phyloP scores from a whole-genome alignment of 1,284 basidiomycete genomes.

The Tilletia setariae region DNA sequence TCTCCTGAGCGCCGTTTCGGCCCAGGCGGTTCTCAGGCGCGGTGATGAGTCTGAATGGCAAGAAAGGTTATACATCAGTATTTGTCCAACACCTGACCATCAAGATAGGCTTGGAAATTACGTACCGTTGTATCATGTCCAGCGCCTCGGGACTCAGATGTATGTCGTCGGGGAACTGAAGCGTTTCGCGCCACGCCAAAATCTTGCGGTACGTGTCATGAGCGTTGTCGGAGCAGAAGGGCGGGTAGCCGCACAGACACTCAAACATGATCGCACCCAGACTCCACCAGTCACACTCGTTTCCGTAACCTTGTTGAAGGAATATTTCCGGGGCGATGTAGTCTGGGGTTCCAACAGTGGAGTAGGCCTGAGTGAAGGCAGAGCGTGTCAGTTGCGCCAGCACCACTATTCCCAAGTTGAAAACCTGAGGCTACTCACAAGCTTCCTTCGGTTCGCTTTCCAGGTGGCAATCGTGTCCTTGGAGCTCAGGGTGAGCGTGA shows the following conservation, averaged over 20 bases:
- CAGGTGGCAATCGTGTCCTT: constrained; percentile 67
- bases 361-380: constrained; percentile 72
- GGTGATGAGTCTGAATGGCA: constrained; percentile 71
- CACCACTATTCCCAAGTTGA: too few species aligned
- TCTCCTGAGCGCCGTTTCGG: constrained; percentile 68
- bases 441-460: constrained; percentile 95
- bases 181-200: constrained; percentile 85
- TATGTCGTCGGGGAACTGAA: constrained; percentile 89
- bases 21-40: constrained; percentile 73
- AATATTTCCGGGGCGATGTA: constrained; percentile 99
- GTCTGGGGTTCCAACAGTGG: constrained; percentile 96
- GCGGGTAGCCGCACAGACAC: constrained; percentile 90
- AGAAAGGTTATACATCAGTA: neutral
- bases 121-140: constrained; percentile 78
- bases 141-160: constrained; percentile 89
- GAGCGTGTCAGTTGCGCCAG: too few species aligned
- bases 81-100: too few species aligned
- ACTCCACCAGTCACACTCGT: constrained; percentile 96
- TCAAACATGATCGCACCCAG: constrained; percentile 93
- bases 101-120: too few species aligned
- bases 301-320: constrained; percentile 92
- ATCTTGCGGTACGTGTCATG: constrained; percentile 99
- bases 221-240: constrained; percentile 95
- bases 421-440: constrained; percentile 61
- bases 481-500: constrained; percentile 50